Evolutionary conservation across 768 basidiomycete species (phyloP), one percentile per base, ranked within the genome.

Genomic region (Pisolithus microcarpus): DNA sequence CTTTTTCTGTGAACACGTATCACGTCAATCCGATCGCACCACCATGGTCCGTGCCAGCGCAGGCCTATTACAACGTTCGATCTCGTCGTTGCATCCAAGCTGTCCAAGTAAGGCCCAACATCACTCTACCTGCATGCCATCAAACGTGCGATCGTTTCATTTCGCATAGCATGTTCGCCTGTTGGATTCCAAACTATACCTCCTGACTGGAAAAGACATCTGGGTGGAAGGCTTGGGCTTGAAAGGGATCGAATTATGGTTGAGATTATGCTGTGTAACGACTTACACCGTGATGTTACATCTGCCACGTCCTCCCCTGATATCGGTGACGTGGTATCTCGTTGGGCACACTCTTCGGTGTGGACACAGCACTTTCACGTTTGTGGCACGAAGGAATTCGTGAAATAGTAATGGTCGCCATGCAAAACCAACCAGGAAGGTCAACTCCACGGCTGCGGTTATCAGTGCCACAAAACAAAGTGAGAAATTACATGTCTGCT

Each of bases 11-110:
- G 46, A 46, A 44, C 5, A 39, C 39, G 43, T 10, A 52, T 64
- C 55, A 58, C 65, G 66, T 60, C 63, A 66, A 66, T 57, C 63
- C 62, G 64, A 42, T 36, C 21, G 53, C 34, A 54, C 28, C 44
- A 49, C 47, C 50, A 37, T 48, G 39, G 52, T 52, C 46, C 40
- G 23, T 30, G 48, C 47, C 48, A 46, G 56, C 48, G 46, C 34
- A 15, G 34, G 13, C 9, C 34, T 15, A 15, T 34, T 11, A 34
- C 34, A 34, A 5, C 34, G 34, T 34, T 11, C 34, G 34, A 34
- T 34, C 34, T 34, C 34, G 34, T 34, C 34, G 34, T 34, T 34
- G 34, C 34, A 34, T 13, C 34, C 34, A 34, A 13, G 34, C 34
- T 34, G 34, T 5, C 11, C 13, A 15, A 11, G 39, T 1, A 40